phyloP scores from a whole-genome alignment of 345 rosid species.

The Bruguiera parviflora region DNA sequence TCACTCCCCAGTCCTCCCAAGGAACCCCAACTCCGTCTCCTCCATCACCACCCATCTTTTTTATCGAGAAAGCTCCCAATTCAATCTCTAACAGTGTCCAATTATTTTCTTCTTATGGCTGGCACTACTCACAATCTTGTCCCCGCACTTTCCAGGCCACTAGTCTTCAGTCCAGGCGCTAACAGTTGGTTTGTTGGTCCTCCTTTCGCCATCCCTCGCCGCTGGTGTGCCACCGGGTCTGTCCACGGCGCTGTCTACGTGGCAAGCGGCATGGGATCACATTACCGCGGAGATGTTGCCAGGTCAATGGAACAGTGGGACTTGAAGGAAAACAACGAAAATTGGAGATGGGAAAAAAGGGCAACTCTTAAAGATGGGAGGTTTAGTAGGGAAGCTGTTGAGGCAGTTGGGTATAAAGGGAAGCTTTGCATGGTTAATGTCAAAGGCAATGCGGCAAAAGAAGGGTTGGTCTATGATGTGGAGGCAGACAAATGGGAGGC shows the following conservation, averaged over 20 bases:
- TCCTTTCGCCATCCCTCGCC: conserved; percentile 27
- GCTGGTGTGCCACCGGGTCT: conserved; percentile 54
- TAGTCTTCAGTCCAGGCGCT: conserved; percentile 37
- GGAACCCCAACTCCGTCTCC: conserved; percentile 35
- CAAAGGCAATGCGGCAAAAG: conserved; percentile 45
- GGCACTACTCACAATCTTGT: conserved; percentile 34
- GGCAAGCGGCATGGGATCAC: conserved; percentile 44
- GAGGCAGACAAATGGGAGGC: conserved; percentile 32
- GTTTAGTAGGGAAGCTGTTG: conserved; percentile 56
- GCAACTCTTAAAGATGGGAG: conserved; percentile 39
- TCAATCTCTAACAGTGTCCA: conserved; percentile 42
- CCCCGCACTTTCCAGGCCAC: conserved; percentile 50
- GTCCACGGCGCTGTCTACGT: conserved; percentile 33
- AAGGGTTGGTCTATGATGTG: conserved; percentile 44
- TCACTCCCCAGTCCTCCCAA: conserved; percentile 38
- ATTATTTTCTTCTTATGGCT: conserved; percentile 38
- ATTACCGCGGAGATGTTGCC: conserved; percentile 33
- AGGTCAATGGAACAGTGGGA: conserved; percentile 48
- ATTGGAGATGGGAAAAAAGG: conserved; percentile 37
- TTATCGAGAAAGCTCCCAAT: conserved; percentile 39
- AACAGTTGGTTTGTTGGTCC: conserved; percentile 42
- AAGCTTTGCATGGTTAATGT: conserved; percentile 56
- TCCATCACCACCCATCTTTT: conserved; percentile 50
- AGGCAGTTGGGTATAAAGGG: conserved; percentile 43
- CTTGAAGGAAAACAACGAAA: conserved; percentile 1